phyloP scores from a whole-genome alignment of 2,329 filamentous ascomycete genomes.

The Xylariales sp. region DNA sequence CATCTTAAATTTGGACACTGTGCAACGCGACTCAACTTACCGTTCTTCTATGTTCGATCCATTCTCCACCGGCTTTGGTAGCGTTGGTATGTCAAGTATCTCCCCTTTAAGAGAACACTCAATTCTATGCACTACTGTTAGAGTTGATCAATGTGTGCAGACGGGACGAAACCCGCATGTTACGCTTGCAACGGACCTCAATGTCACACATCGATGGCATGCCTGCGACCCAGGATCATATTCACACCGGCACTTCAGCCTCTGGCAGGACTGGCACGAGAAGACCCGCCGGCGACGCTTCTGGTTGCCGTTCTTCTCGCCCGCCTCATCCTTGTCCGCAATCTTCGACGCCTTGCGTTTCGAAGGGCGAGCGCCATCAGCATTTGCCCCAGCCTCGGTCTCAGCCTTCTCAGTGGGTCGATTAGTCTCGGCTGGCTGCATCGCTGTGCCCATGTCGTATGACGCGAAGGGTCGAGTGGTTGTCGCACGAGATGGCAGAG shows the following conservation, averaged over 20 bases:
- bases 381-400: background rate
- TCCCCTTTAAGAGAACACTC: conserved; percentile 12
- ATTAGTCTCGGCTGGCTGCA: background rate
- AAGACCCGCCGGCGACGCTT: conserved; percentile 12
- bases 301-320: conserved; percentile 3
- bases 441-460: background rate
- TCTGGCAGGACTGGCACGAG: conserved; percentile 13
- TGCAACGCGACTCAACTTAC: too few relatives aligned
- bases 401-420: conserved; percentile 1
- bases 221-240: conserved; percentile 12
- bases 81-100: conserved; percentile 9
- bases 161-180: background rate
- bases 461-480: background rate
- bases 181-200: conserved; percentile 6
- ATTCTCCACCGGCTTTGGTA: conserved; percentile 10
- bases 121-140: conserved; percentile 2
- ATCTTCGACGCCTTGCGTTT: conserved; percentile 42
- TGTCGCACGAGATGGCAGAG: conserved; percentile 2
- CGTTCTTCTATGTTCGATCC: conserved; percentile 10
- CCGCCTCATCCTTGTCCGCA: conserved; percentile 10
- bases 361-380: background rate
- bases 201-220: conserved; percentile 11
- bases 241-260: conserved; percentile 13
- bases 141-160: background rate
- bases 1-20: background rate